Base-by-base conservation (phyloP, 805 yeast genomes). In the Suhomyces xylopsoci region DNA sequence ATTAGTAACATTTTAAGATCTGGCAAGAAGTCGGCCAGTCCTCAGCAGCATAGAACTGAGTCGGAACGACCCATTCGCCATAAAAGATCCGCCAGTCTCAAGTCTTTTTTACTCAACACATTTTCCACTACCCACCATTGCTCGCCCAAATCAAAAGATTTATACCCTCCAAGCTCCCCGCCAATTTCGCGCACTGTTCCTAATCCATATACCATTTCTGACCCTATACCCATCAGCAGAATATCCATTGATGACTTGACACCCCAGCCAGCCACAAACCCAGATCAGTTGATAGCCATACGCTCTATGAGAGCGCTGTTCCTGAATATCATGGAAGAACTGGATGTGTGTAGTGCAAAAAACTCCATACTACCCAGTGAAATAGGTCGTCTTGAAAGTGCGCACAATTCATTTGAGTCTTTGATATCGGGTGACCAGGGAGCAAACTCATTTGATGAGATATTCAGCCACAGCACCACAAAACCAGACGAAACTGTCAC, bases 381-480 rank as follows among this genome's bases (percentile, higher is more conserved):
- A 17, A 17, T 38, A 38, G 24, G 24, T 3, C 6, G 15, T 38
- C 20, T 19, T 38, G n/a, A 38, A 17, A 19, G 42, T 19, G 14
- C 42, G 1, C 22, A 17, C 17, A 19, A 5, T 14, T 38, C 42
- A 38, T 17, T 38, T 10, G 42, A 38, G 17, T 38, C 42, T 3
- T 19, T 38, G 7, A 7, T 38, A 9, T 17, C 17, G 7, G 17
- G 7, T 4, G 14, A 38, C 20, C 28, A 41, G 6, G 46, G 42
- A 12, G 20, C 49, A 6, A 17, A 54, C 3, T 54, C 63, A 7
- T 57, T 60, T 41, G 54, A 58, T 17, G 57, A 54, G 7, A 15
- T 54, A 4, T 43, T 58, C 36, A 61, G 63, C 47, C 56, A 57
- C 26, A 57, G 62, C 32, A 60, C 62, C 8, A 45, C 61, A 25